Percentiles rank a stretch among this genome's conserved stretches.
Evolutionary conservation across 352 stramenopile genomes (phyloP).

Genomic region (Globisporangium irregulare): DNA sequence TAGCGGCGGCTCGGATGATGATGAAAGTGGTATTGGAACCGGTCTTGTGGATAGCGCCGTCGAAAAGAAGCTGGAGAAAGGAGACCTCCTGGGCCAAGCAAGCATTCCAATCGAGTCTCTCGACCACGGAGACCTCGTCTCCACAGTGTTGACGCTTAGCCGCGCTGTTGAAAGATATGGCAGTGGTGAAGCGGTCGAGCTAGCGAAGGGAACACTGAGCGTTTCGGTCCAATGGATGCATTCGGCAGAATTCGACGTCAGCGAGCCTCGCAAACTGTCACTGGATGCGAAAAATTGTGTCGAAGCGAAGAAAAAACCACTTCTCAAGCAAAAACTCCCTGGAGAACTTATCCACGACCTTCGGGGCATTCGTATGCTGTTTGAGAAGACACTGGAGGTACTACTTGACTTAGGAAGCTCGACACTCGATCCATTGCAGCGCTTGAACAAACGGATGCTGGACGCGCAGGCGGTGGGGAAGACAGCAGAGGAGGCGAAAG

Average conservation of each 20-base stretch:
- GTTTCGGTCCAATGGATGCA: slow-evolving; percentile 63
- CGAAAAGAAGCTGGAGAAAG: slow-evolving; percentile 6
- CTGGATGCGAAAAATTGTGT: background rate
- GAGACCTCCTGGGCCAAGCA: slow-evolving; percentile 49
- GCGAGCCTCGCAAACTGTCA: background rate
- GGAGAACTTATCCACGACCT: slow-evolving; percentile 22
- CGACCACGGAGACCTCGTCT: slow-evolving; percentile 38
- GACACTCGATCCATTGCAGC: slow-evolving; percentile 49
- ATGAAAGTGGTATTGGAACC: slow-evolving; percentile 3
- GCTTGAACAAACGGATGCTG: slow-evolving; percentile 38
- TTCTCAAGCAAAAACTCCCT: slow-evolving; percentile 23
- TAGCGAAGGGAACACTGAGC: slow-evolving; percentile 37
- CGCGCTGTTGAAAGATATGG: slow-evolving; percentile 24
- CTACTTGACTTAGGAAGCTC: slow-evolving; percentile 27
- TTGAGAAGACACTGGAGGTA: slow-evolving; percentile 22
- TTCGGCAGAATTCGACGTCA: slow-evolving; percentile 5
- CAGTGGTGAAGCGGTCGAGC: slow-evolving; percentile 18
- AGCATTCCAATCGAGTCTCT: slow-evolving; percentile 39
- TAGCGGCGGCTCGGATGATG: slow-evolving; percentile 12
- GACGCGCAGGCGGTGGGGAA: slow-evolving; percentile 38
- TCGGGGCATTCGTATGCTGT: slow-evolving; percentile 14
- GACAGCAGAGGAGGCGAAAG: slow-evolving; percentile 76
- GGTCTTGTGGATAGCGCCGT: background rate
- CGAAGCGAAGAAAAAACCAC: slow-evolving; percentile 19
- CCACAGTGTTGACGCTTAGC: slow-evolving; percentile 29